A percentile compares a stretch with the other conserved stretches of the same genome.
Conservation (phyloP, 768 basidiomycete species). For the Serpula lacrymans region DNA sequence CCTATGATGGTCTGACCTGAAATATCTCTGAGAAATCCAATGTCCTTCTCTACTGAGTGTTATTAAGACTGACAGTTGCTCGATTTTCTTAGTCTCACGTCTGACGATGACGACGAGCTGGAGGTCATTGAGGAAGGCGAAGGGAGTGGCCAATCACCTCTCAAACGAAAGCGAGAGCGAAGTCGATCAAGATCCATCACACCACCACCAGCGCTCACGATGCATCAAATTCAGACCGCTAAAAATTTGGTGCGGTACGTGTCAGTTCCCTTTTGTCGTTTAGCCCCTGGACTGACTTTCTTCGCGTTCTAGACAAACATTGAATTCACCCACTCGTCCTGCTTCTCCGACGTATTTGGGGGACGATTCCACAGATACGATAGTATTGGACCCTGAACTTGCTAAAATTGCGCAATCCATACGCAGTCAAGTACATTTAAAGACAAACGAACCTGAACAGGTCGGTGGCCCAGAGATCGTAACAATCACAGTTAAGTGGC, state of each 20-base stretch:
- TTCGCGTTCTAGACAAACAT: conserved; percentile 38
- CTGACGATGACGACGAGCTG: conserved; percentile 43
- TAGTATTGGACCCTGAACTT: conserved; percentile 61
- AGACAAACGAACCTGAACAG: conserved; percentile 18
- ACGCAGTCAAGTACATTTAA: conserved; percentile 24
- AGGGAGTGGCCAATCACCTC: conserved; percentile 18
- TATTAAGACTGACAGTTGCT: neutral
- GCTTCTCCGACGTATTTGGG: conserved; percentile 43
- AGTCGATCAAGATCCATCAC: conserved; percentile 73
- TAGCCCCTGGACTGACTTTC: conserved; percentile 5
- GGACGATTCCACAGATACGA: conserved; percentile 47
- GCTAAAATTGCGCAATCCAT: conserved; percentile 48
- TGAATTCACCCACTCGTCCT: conserved; percentile 38
- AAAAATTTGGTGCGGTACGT: conserved; percentile 59
- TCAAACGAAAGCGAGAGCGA: conserved; percentile 44
- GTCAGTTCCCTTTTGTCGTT: neutral
- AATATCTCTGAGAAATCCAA: conserved; percentile 19
- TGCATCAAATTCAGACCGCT: conserved; percentile 52
- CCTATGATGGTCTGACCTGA: conserved; percentile 39
- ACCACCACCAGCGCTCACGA: conserved; percentile 64
- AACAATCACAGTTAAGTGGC: conserved; percentile 58
- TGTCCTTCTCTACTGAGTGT: conserved; percentile 1
- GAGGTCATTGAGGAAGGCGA: conserved; percentile 34
- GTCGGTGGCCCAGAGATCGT: conserved; percentile 37
- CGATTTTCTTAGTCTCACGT: conserved; percentile 26